Base-by-base conservation (phyloP, 2,329 filamentous ascomycete genomes). In the Botryotinia convoluta region DNA sequence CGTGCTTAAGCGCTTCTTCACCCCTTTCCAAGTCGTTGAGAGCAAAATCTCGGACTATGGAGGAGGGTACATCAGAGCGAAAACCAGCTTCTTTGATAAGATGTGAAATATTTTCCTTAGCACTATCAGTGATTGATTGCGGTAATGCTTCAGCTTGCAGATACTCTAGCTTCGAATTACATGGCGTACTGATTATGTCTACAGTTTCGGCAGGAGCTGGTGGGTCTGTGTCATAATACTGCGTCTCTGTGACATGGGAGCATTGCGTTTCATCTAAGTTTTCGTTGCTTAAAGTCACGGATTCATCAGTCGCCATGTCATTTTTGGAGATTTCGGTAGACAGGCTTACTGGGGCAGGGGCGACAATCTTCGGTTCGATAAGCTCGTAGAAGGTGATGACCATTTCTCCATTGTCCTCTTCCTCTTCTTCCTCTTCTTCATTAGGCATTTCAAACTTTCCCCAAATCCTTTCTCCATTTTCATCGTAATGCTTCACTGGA, bases 371-470 rank as follows among this genome's bases (percentile, higher is more conserved):
- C 1, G 91, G 87, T 57, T 94, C 90, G 54, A 89, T 86, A 79
- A 96, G 84, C 35, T 93, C 90, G 3, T 81, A 80, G 82, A 92
- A 91, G 0, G 81, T 78, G 44, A 94, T 74, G 10, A 85, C 85
- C n/a, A 90, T 86, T 67, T 87, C 84, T 1, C 92, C 92, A 74
- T 91, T 86, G 72, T 91, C 87, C 69, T 85, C 83, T 4, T 82
- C 82, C 16, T 84, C 84, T 22, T 86, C 83, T 0, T 88, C 87
- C 20, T 88, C 89, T 18, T 89, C 88, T 10, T 90, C 87, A 12
- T 88, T 88, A 0, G 91, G 91, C 77, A 90, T 90, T 78, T 97
- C 93, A 76, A 97, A 96, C 73, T 90, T 92, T 75, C 87, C 90
- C 77, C 95, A 97, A 16, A 93, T 82, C 16, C 93, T 87, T 75